Conservation (phyloP, 1,284 basidiomycete genomes). For the Cryptococcus jaspeensis region DNA sequence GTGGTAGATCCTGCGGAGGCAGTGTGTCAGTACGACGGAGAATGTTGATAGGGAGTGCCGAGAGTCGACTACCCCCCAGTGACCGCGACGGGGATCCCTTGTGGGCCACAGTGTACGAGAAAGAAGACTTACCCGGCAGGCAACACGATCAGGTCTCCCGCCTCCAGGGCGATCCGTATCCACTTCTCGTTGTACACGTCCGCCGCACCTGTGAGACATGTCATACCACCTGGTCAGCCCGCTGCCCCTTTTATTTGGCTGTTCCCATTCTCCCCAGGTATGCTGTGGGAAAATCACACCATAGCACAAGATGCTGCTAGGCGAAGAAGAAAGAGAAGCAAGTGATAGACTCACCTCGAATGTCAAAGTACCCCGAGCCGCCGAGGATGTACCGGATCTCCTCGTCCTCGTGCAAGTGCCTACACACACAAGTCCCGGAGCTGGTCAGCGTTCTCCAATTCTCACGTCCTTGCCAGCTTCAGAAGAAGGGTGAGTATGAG, state of each 20-base stretch:
- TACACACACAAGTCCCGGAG: constrained; percentile 33
- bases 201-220: constrained; percentile 6
- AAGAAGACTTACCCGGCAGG: constrained; percentile 59
- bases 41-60: neutral
- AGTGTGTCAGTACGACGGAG: constrained; percentile 3
- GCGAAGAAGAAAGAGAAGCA: neutral
- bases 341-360: constrained; percentile 59
- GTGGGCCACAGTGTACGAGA: neutral
- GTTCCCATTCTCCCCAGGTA: too few species aligned
- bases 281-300: too few species aligned
- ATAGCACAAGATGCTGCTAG: too few species aligned
- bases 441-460: neutral
- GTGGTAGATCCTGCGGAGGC: constrained; percentile 64
- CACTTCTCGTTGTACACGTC: constrained; percentile 58
- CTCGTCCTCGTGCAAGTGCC: constrained; percentile 87
- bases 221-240: neutral
- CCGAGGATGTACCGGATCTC: constrained; percentile 81
- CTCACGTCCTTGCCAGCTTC: neutral
- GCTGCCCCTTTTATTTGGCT: too few species aligned
- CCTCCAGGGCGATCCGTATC: constrained; percentile 67
- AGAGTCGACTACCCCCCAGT: neutral
- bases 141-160: constrained; percentile 71
- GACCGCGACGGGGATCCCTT: neutral
- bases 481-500: neutral
- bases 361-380: constrained; percentile 81